Conservation (phyloP, 176 grass and related monocot genomes). For the Urochloa ruziziensis region DNA sequence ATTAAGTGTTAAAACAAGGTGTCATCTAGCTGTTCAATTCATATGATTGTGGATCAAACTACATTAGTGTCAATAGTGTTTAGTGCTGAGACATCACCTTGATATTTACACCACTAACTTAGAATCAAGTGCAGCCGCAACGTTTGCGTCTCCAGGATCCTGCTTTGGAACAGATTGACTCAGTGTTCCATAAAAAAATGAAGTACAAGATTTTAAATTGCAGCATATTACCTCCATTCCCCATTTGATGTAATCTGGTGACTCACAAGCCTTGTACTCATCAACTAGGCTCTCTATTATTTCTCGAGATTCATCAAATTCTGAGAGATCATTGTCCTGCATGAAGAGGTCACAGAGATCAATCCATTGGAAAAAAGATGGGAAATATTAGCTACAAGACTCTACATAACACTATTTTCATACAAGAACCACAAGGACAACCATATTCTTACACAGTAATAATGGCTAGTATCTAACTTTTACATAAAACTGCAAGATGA, state of each 20-base stretch:
- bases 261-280: conserved; percentile 97
- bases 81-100: conserved; percentile 14
- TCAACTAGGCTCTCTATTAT: conserved; percentile 96
- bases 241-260: conserved; percentile 99
- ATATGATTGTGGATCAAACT: not conserved
- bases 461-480: not conserved
- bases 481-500: not conserved
- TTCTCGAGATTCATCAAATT: conserved; percentile 97
- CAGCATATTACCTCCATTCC: conserved; percentile 85
- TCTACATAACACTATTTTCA: not conserved
- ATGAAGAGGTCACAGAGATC: not conserved
- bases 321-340: conserved; percentile 95
- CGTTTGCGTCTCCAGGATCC: conserved; percentile 67
- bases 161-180: conserved; percentile 32
- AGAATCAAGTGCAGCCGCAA: conserved; percentile 75
- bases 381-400: not conserved
- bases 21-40: not conserved
- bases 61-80: not conserved
- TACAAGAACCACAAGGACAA: not conserved
- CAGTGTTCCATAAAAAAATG: conserved; percentile 6
- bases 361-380: not conserved
- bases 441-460: not conserved
- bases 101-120: conserved; percentile 81
- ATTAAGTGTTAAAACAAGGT: too few species aligned
- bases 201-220: not conserved